Evolutionary conservation across 768 basidiomycete species (phyloP).

Genomic region (Rhodotorula graminis): DNA sequence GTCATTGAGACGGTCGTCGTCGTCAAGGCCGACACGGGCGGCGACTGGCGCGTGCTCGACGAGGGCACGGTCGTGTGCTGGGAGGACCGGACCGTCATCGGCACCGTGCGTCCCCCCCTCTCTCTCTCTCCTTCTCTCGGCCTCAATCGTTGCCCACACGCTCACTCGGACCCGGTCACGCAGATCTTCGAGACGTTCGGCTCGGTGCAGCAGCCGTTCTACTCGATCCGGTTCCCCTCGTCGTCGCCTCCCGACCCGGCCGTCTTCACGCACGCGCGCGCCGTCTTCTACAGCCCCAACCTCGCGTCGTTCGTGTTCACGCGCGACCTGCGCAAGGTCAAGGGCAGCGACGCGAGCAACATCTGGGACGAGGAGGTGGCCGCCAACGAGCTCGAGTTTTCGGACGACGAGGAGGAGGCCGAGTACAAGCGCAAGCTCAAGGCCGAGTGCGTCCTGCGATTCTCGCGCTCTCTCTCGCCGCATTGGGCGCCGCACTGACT

Average conservation of each 20-base stretch:
- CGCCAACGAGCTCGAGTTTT: conserved; percentile 86
- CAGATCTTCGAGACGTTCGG: conserved; percentile 95
- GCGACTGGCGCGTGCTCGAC: conserved; percentile 67
- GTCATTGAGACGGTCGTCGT: conserved; percentile 70
- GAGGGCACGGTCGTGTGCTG: conserved; percentile 86
- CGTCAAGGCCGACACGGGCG: conserved; percentile 59
- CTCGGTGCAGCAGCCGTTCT: conserved; percentile 81
- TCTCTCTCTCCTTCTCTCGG: conserved; percentile 10
- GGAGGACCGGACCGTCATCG: conserved; percentile 80
- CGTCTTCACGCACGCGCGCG: conserved; percentile 40
- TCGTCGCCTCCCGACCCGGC: conserved; percentile 37
- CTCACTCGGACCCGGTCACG: not conserved
- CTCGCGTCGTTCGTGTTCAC: conserved; percentile 79
- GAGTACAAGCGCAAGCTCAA: conserved; percentile 62
- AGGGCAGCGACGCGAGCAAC: conserved; percentile 92
- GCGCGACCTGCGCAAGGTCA: conserved; percentile 59
- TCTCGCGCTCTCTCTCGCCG: too few relatives aligned
- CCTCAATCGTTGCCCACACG: not conserved
- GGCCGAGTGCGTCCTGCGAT: conserved; percentile 26
- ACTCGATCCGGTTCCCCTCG: conserved; percentile 71
- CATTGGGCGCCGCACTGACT: too few relatives aligned
- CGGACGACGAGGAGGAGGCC: conserved; percentile 87
- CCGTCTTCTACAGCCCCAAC: conserved; percentile 75
- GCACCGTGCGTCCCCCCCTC: conserved; percentile 61
- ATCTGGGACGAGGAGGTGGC: conserved; percentile 88